Evolutionary conservation across 2,329 filamentous ascomycete genomes (phyloP), one percentile per base, ranked within the genome.

Genomic region (Lomentospora prolificans): DNA sequence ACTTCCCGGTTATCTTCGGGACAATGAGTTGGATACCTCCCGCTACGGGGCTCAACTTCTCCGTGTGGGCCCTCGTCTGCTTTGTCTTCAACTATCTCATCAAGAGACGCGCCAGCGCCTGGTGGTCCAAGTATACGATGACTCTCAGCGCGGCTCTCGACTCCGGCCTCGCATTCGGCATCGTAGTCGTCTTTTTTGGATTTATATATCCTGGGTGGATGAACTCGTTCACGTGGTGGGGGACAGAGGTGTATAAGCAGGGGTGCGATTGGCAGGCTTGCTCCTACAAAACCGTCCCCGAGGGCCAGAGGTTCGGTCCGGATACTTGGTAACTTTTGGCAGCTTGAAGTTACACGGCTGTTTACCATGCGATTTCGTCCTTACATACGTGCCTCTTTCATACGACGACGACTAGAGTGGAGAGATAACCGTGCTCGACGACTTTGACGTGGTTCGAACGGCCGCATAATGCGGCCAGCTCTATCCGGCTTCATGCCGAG

Each of bases 111-210:
- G 85, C 82, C 25, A 76, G 75, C 28, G 84, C 81, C 1, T 95
- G 90, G 90, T 95, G 90, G 90, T 83, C 82, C 51, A 94, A 95
- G 70, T 95, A 95, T 68, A 92, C 88, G 41, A 94, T 95, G 88
- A 91, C 89, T 3, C 74, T 95, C 54, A 89, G 85, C 57, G 89
- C 89, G 0, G 90, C 88, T 1, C 75, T 95, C 56, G 90, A 95
- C 66, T 90, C 86, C 1, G 89, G 89, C 1, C 73, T 95, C 19
- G 89, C 90, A 0, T 88, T 91, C 63, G 87, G 87, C 27, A 85
- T 94, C 33, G 84, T 95, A 8, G 80, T 92, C 3, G 84, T 94
- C 25, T 95, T 95, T 67, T 92, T 95, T 63, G 87, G 84, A 1
- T 87, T 95, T 61, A 79, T 94, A n/a, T 92, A 90, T 65, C 86